phyloP scores from a whole-genome alignment of 2,329 filamentous ascomycete genomes.

The Sphaerulina populicola region DNA sequence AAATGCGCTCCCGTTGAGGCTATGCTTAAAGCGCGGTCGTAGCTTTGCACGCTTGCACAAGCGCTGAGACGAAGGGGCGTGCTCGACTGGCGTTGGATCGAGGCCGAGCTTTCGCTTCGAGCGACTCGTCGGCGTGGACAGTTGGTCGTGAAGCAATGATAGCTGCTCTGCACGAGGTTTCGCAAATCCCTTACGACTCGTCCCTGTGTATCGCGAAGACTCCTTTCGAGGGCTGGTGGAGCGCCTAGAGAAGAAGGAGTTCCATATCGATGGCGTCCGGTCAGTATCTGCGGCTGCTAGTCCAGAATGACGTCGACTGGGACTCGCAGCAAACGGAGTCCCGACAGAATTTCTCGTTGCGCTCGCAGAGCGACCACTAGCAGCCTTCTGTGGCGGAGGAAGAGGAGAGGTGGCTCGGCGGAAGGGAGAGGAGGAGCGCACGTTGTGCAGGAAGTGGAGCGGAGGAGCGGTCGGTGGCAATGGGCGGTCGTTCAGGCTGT shows the following conservation, averaged over 20 bases:
- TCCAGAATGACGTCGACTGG: background rate
- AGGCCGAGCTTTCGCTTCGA: slow-evolving; percentile 18
- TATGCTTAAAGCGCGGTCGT: slow-evolving; percentile 19
- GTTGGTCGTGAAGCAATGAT: slow-evolving; percentile 6
- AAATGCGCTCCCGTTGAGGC: slow-evolving; percentile 29
- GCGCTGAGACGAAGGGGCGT: slow-evolving; percentile 13
- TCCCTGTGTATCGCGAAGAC: background rate
- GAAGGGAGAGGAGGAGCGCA: slow-evolving; percentile 18
- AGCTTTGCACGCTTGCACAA: slow-evolving; percentile 18
- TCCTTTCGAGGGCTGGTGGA: background rate
- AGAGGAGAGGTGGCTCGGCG: slow-evolving; percentile 14
- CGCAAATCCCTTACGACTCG: slow-evolving; percentile 5
- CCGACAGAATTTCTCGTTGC: background rate
- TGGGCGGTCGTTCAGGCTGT: slow-evolving; percentile 10
- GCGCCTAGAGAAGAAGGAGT: slow-evolving; percentile 13
- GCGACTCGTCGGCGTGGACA: slow-evolving; percentile 1
- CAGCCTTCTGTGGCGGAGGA: slow-evolving; percentile 1
- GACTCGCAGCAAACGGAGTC: background rate
- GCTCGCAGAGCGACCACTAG: background rate
- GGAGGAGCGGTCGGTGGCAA: background rate
- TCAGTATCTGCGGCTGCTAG: background rate
- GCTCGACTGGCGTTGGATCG: slow-evolving; percentile 3
- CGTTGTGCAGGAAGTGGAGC: slow-evolving; percentile 2
- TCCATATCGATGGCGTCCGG: slow-evolving; percentile 19
- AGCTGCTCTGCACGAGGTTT: slow-evolving; percentile 4